phyloP scores from a whole-genome alignment of 2,329 filamentous ascomycete species.

The Ophiostoma pallidulum region DNA sequence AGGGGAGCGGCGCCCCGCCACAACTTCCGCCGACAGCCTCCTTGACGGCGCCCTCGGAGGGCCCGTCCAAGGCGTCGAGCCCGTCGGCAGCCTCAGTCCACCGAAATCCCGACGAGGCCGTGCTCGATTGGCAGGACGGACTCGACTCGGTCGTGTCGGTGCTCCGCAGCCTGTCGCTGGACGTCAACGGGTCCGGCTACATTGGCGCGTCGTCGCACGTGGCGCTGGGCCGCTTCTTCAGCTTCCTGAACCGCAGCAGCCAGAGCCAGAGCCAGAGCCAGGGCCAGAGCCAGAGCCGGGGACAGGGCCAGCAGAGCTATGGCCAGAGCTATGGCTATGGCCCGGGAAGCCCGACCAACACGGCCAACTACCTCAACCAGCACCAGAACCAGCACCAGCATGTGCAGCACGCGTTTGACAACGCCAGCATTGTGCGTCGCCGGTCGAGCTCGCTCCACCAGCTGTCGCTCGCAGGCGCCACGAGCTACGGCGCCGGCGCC shows the following conservation, averaged over 20 bases:
- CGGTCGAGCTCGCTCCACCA: neutral
- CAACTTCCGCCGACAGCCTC: no score
- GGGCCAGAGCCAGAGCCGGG: no score
- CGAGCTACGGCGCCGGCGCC: neutral
- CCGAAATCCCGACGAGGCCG: conserved; percentile 4
- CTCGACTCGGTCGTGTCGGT: conserved; percentile 4
- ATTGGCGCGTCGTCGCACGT: conserved; percentile 7
- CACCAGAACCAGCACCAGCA: neutral
- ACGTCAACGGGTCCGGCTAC: conserved; percentile 2
- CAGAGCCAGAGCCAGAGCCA: neutral
- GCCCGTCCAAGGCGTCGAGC: neutral
- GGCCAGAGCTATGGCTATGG: no score
- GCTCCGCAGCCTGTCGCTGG: conserved; percentile 1
- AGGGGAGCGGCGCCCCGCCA: no score
- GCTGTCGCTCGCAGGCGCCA: neutral
- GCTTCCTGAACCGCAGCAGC: neutral
- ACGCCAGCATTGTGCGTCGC: neutral
- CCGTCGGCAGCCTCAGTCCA: neutral
- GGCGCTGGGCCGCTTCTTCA: neutral
- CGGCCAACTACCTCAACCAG: neutral
- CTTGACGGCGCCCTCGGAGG: neutral
- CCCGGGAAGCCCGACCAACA: no score
- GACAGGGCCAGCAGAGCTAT: no score
- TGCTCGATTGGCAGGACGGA: conserved; percentile 2
- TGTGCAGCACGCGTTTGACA: neutral